Evolutionary conservation across 2,329 filamentous ascomycete species (phyloP), one percentile per base, ranked within the genome.

Genomic region (Neonectria neomacrospora): DNA sequence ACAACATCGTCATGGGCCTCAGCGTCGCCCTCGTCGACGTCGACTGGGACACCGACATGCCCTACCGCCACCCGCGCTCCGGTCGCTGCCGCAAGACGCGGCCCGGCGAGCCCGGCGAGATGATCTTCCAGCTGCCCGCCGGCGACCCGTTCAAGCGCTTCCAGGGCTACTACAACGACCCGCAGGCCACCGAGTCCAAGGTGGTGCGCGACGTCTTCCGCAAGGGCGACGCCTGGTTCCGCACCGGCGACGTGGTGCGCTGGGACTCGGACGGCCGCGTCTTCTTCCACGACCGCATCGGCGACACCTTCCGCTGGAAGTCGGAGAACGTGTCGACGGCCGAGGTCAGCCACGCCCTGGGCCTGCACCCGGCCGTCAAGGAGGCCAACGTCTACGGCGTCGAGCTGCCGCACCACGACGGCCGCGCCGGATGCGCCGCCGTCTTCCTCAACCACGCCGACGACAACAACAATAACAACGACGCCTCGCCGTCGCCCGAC

Each of bases 301-400:
- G 91, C 58, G 91, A 93, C 73, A 93, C 91, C 0, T 93, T 90
- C 80, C 86, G 91, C 52, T 93, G 91, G 91, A 93, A 96, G 80
- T 90, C 89, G 54, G 91, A 95, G 77, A 95, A 95, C 71, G 91
- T 95, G 1, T 93, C 91, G 3, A 94, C 92, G 0, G 88, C 86
- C 53, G 93, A 97, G 77, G 94, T 97, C 18, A 86, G 90, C n/a
- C 87, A 94, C 73, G 87, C 88, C 0, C 78, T 97, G 0, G 90
- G 91, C 14, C 79, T 82, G 1, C 90, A 94, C 73, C 81, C 88
- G 0, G 81, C 82, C 1, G 83, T 97, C 14, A 81, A 85, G 32
- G 93, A 97, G 79, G 91, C 92, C 32, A 96, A 96, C 71, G 93
- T 97, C 28, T 97, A 96, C 73, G 93, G 93, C 39, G 91, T 97